Conservation (phyloP, 192 early-diverging fungal genomes). For the Mortierella alpina region DNA sequence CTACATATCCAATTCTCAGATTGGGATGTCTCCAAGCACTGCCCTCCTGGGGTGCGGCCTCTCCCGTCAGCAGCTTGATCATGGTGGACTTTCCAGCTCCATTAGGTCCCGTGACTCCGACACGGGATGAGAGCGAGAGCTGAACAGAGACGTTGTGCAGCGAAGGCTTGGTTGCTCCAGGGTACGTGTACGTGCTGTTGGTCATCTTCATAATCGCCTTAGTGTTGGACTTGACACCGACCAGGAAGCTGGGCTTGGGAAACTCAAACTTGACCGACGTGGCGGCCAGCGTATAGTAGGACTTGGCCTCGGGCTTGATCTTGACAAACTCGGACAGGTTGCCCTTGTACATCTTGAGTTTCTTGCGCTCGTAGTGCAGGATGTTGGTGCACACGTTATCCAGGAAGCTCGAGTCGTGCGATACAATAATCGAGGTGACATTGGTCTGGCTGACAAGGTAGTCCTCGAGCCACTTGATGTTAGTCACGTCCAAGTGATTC, state of each 20-base stretch:
- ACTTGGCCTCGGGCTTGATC: slow-evolving; percentile 76
- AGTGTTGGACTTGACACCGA: slow-evolving; percentile 83
- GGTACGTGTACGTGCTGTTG: slow-evolving; percentile 81
- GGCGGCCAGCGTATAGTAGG: slow-evolving; percentile 79
- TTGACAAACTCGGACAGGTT: slow-evolving; percentile 84
- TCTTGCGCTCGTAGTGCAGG: slow-evolving; percentile 80
- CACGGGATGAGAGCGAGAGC: slow-evolving; percentile 80
- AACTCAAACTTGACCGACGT: slow-evolving; percentile 78
- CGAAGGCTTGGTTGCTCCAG: slow-evolving; percentile 68
- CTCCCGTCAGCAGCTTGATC: slow-evolving; percentile 85
- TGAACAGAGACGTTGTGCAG: slow-evolving; percentile 74
- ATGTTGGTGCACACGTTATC: slow-evolving; percentile 87
- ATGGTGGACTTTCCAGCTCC: slow-evolving; percentile 90
- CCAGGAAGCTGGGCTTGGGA: slow-evolving; percentile 82
- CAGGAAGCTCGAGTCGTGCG: slow-evolving; percentile 85
- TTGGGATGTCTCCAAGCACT: slow-evolving; percentile 85
- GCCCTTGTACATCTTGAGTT: slow-evolving; percentile 82
- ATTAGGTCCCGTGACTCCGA: slow-evolving; percentile 85
- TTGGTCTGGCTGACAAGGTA: slow-evolving; percentile 74
- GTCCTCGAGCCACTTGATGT: slow-evolving; percentile 82
- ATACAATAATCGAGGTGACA: slow-evolving; percentile 80
- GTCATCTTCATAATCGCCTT: slow-evolving; percentile 84
- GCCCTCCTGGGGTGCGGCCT: slow-evolving; percentile 74
- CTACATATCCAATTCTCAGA: slow-evolving; percentile 87
- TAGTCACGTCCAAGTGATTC: slow-evolving; percentile 84